Evolutionary conservation across 1,284 basidiomycete species (phyloP), one percentile per base, ranked within the genome.

Genomic region (Cutaneotrichosporon sp.): DNA sequence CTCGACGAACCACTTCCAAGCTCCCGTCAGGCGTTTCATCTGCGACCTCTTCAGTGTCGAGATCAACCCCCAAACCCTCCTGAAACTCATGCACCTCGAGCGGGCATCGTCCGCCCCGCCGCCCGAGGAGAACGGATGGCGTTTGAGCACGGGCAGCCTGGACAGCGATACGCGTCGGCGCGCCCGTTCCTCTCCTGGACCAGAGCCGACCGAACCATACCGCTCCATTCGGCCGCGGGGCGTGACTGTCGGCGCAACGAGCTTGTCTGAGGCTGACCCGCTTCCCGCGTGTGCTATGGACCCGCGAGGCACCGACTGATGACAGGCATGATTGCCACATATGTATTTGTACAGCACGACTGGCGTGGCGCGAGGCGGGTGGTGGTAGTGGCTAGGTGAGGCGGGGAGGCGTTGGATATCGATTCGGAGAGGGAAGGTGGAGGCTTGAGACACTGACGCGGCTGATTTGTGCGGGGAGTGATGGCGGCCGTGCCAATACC

Each of bases 31-130:
- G 56, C 85, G 92, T 62, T 97, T 93, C 76, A 89, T 99, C 69
- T 82, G 97, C 69, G 95, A 99, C 67, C 84, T 98, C 7, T 98
- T 99, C 82, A 90, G 90, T 71, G 81, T 93, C 64, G 86, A 89
- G 53, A 81, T 96, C 26, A 66, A 71, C 16, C 64, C 70, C 4
- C 73, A 76, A 13, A 74, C 69, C 2, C 65, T 79, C 3, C 64
- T 69, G 11, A 68, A 71, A 36, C 60, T 78, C 5, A 56, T 67
- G 7, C 70, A 73, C 22, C 64, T 78, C 38, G 76, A 78, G 56
- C 42, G 56, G 9, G 62, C 62, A 10, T 61, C 59, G 46, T 61
- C 59, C 58, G 62, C 59, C 30, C 62, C 62, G 18, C 59, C 59
- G 11, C 61, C 40, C 18, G 18, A 56, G 21, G 47, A 49, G 51